These are phyloP conservation scores for Boletales sp. DNA, from an alignment of 768 basidiomycete species.

Conservation along the genomic window DNA sequence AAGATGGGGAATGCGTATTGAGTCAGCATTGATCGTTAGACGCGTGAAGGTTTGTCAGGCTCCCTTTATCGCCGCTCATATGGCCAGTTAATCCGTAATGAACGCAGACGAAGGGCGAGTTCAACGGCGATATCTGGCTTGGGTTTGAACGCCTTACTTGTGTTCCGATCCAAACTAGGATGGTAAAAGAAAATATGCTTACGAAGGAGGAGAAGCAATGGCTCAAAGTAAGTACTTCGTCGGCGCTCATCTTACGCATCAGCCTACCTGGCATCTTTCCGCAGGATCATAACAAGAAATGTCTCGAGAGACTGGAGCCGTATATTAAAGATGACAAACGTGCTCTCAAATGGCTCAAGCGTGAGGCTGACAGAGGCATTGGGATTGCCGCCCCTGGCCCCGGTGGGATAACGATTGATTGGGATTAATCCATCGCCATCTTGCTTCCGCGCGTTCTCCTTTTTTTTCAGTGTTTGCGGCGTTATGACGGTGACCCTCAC, in stretches of 20 bases:
- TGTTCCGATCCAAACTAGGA: conserved; percentile 89
- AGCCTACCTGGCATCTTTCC: conserved; percentile 8
- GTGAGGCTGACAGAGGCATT: conserved; percentile 72
- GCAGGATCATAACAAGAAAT: conserved; percentile 81
- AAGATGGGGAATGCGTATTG: conserved; percentile 88
- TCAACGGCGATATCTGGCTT: conserved; percentile 76
- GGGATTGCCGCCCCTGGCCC: conserved; percentile 63
- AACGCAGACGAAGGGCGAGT: conserved; percentile 62
- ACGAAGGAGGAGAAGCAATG: conserved; percentile 83
- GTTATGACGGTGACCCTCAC: neutral
- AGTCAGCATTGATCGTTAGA: conserved; percentile 78
- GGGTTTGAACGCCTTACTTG: conserved; percentile 91
- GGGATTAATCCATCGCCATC: conserved; percentile 46
- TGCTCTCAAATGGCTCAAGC: conserved; percentile 75
- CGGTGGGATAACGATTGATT: conserved; percentile 74
- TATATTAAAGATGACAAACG: conserved; percentile 74
- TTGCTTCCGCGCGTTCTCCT: neutral
- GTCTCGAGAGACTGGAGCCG: conserved; percentile 61
- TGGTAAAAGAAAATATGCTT: conserved; percentile 84
- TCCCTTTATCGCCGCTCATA: conserved; percentile 4
- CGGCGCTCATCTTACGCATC: conserved; percentile 1
- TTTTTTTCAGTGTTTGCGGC: conserved; percentile 4
- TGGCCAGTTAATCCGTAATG: conserved; percentile 5
- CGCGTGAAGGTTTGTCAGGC: conserved; percentile 43
- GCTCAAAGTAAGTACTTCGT: conserved; percentile 69